Conservation (phyloP, 1,284 basidiomycete genomes). For the Coniferiporia sulphurascens region DNA sequence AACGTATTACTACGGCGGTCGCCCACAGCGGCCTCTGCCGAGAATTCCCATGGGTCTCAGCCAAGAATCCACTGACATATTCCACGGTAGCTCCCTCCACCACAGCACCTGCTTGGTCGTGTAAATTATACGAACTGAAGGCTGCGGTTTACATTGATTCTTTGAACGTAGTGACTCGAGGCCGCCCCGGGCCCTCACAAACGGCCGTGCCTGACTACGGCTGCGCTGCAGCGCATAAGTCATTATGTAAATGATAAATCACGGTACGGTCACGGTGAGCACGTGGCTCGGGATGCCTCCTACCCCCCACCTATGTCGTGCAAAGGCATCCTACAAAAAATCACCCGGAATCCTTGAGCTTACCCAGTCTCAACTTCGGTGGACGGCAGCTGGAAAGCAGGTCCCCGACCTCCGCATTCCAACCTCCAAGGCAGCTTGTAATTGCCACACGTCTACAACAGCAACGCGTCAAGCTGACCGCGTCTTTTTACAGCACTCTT, state of each 20-base stretch:
- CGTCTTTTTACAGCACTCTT: conserved; percentile 55
- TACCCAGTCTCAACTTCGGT: conserved; percentile 61
- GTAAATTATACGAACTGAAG: no score
- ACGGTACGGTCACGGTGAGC: background rate
- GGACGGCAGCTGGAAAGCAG: conserved; percentile 65
- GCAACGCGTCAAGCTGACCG: background rate
- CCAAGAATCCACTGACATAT: no score
- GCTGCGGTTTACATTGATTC: no score
- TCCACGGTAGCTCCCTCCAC: no score
- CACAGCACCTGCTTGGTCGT: no score
- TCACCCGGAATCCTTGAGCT: conserved; percentile 64
- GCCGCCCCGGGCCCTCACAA: no score
- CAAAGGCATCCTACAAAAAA: conserved; percentile 80
- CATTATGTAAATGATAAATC: background rate
- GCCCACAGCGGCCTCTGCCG: no score
- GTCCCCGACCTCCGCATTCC: conserved; percentile 56
- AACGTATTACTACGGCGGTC: no score
- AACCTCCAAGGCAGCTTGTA: conserved; percentile 56
- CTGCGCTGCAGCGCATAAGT: background rate
- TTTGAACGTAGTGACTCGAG: no score
- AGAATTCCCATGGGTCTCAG: no score
- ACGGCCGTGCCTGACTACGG: no score
- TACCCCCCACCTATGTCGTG: conserved; percentile 48
- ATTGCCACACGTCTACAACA: conserved; percentile 30
- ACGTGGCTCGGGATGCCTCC: conserved; percentile 35